phyloP scores from a whole-genome alignment of 1,284 basidiomycete genomes.

The Melampsora medusae region DNA sequence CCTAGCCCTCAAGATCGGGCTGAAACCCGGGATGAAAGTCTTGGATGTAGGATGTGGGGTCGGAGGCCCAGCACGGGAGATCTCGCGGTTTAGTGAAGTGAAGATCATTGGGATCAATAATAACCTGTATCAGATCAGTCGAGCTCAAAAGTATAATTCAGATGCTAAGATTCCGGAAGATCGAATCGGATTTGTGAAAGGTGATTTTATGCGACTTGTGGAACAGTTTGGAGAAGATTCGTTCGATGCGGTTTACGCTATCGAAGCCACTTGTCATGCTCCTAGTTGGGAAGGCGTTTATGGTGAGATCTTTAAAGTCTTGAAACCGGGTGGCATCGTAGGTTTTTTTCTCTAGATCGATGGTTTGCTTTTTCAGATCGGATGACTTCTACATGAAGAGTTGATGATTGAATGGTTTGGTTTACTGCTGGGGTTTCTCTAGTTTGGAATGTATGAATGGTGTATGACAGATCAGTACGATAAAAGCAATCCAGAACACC shows the following conservation, averaged over 20 bases:
- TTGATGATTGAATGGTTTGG: neutral
- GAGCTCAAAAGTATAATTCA: conserved; percentile 79
- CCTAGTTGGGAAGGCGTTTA: conserved; percentile 95
- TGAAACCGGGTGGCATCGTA: conserved; percentile 94
- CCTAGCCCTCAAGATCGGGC: conserved; percentile 77
- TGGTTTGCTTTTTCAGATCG: no score
- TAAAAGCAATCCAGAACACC: conserved; percentile 79
- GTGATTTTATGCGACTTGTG: conserved; percentile 91
- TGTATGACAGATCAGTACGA: conserved; percentile 97
- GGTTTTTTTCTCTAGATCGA: conserved; percentile 54
- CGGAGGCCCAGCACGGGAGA: conserved; percentile 93
- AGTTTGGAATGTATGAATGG: conserved; percentile 99
- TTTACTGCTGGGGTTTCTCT: neutral
- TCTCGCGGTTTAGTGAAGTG: conserved; percentile 84
- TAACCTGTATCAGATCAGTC: conserved; percentile 89
- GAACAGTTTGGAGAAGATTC: conserved; percentile 90
- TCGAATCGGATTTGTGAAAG: conserved; percentile 78
- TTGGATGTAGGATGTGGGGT: conserved; percentile 98
- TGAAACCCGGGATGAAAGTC: conserved; percentile 87
- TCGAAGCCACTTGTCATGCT: conserved; percentile 96
- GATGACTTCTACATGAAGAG: no score
- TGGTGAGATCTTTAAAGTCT: conserved; percentile 84
- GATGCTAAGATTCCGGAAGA: conserved; percentile 70
- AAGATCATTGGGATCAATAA: conserved; percentile 89
- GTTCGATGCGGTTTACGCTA: conserved; percentile 98